Evolutionary conservation across 352 stramenopile genomes (phyloP).

Genomic region (Globisporangium barbulae): DNA sequence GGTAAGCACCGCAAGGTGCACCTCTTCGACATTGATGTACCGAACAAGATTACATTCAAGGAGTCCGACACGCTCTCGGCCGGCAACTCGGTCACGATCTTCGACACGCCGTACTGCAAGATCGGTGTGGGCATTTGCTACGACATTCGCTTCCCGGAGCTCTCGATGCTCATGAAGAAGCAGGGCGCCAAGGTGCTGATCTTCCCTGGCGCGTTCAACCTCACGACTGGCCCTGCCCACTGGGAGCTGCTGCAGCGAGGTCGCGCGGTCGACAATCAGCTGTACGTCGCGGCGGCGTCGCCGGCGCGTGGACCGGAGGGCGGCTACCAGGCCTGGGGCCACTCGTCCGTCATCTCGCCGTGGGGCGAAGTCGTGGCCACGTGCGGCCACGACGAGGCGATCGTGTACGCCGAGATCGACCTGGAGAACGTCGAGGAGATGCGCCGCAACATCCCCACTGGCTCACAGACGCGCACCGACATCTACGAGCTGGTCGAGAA

Average conservation of each 20-base stretch:
- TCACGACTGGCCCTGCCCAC: slow-evolving; percentile 94
- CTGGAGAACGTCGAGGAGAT: slow-evolving; percentile 93
- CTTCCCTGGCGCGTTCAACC: slow-evolving; percentile 86
- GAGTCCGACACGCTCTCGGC: slow-evolving; percentile 98
- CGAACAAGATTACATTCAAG: slow-evolving; percentile 98
- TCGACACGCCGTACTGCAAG: slow-evolving; percentile 88
- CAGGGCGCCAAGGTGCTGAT: slow-evolving; percentile 85
- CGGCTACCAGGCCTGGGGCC: slow-evolving; percentile 98
- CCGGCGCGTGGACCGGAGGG: slow-evolving; percentile 93
- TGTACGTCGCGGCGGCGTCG: slow-evolving; percentile 96
- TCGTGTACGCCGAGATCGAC: slow-evolving; percentile 97
- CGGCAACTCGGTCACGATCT: slow-evolving; percentile 86
- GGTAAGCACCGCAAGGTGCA: slow-evolving; percentile 99
- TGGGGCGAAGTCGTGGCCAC: slow-evolving; percentile 98
- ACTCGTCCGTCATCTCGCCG: slow-evolving; percentile 96
- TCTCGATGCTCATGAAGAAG: slow-evolving; percentile 96
- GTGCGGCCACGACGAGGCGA: slow-evolving; percentile 88
- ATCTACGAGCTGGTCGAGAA: slow-evolving; percentile 93
- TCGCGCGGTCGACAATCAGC: slow-evolving; percentile 93
- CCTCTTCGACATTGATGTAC: slow-evolving; percentile 99
- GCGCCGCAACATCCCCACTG: slow-evolving; percentile 94
- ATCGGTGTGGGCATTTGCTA: slow-evolving; percentile 99
- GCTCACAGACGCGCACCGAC: slow-evolving; percentile 93
- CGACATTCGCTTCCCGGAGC: slow-evolving; percentile 99
- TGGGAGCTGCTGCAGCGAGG: slow-evolving; percentile 98